Conservation (phyloP, 2,329 filamentous ascomycete species). For the Colletotrichum sp. region DNA sequence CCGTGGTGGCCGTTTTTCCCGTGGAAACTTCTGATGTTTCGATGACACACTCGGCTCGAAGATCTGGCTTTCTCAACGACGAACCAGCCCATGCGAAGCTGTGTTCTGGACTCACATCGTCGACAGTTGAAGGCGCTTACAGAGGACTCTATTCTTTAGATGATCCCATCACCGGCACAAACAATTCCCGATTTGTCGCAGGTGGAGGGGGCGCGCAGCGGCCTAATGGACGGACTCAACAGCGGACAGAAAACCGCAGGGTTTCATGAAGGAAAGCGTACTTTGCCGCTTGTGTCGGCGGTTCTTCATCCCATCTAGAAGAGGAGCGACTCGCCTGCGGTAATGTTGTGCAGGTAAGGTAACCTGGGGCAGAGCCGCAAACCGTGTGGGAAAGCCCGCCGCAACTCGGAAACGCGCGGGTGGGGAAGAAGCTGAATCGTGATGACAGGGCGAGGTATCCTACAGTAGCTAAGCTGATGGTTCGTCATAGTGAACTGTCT, state of each 20-base stretch:
- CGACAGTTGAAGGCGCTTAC: background rate
- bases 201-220: background rate
- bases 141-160: background rate
- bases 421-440: background rate
- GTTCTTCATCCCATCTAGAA: background rate
- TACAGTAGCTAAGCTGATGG: background rate
- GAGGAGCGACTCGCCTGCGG: background rate
- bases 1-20: background rate
- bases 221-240: background rate
- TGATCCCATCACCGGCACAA: background rate
- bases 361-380: background rate
- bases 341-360: background rate
- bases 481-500: background rate
- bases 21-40: background rate
- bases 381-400: background rate
- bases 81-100: background rate
- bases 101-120: background rate
- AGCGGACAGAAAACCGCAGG: background rate
- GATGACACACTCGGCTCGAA: background rate
- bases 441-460: background rate
- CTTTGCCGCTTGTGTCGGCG: background rate
- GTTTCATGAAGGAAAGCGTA: background rate
- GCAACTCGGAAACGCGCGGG: background rate
- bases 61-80: background rate
- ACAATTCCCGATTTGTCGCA: background rate